Base-by-base conservation (phyloP, 164 flowering plant genomes). In the Aristolochia californica region DNA sequence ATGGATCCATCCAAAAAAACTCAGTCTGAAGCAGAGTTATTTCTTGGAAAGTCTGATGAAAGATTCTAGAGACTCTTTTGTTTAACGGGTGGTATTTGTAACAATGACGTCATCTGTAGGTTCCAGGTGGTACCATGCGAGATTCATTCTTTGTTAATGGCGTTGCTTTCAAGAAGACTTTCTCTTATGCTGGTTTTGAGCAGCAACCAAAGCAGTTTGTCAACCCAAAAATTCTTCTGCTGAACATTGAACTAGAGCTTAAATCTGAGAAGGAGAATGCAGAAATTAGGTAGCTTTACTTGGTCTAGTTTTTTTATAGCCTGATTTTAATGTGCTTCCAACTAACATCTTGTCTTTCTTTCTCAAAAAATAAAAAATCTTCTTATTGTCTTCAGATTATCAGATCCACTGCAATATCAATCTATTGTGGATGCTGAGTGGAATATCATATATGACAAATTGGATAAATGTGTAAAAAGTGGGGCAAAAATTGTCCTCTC, bases 261-360 rank as follows among this genome's bases (percentile, higher is more conserved):
- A 94, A 94, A 72, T 94, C 99, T 21, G 99, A 94, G 78, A 94
- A 94, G 70, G 99, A 94, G 73, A 94, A 94, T 76, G 99, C 99
- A 28, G 99, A 94, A 77, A 90, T 94, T 64, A 84, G 99, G 99
- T 88, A 54, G 45, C 45, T 30, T 54, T 54, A 1, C 27, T 12
- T 1, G 10, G 13, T 13, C 16, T 54, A 25, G 21, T 54, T 26
- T 1, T 26, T 54, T 43, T 28, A 2, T 27, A 28, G 5, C 24
- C 27, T 23, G 4, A 52, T 22, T 52, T 4, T 47, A 5, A 17
- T 20, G 18, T 47, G 4, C 18, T 51, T 51, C 4, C 26, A 17
- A 22, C 16, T 2, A 5, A n/a, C n/a, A n/a, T n/a, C n/a, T n/a
- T n/a, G n/a, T n/a, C 16, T 25, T 54, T 28, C 21, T 28, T 28